phyloP scores from a whole-genome alignment of 2,329 filamentous ascomycete species.

The Scedosporium boydii region DNA sequence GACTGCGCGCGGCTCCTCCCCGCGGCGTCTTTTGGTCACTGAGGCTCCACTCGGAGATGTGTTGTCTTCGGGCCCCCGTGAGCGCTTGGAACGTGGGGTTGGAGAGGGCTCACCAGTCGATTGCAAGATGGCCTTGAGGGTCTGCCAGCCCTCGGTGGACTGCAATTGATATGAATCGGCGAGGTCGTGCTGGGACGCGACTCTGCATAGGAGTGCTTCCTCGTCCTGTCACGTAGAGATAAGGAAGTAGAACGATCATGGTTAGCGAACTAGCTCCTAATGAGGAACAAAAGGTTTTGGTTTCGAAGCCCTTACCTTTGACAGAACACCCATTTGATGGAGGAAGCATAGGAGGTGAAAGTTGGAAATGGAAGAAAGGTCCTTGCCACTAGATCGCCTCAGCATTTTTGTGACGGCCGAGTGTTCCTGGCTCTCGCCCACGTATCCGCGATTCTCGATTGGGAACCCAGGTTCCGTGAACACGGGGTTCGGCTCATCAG shows the following conservation, averaged over 20 bases:
- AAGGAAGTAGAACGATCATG: slow-evolving; percentile 3
- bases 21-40: slow-evolving; percentile 4
- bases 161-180: slow-evolving; percentile 75
- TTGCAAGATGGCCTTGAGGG: slow-evolving; percentile 83
- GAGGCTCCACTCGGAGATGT: slow-evolving; percentile 1
- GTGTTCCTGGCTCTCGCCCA: slow-evolving; percentile 79
- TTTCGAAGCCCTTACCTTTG: slow-evolving; percentile 51
- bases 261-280: slow-evolving; percentile 7
- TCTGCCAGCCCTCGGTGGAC: slow-evolving; percentile 87
- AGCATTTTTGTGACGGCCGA: slow-evolving; percentile 59
- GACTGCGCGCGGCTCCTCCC: not conserved
- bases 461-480: slow-evolving; percentile 72
- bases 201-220: slow-evolving; percentile 73
- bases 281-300: not conserved
- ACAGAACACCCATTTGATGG: slow-evolving; percentile 68
- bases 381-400: slow-evolving; percentile 50
- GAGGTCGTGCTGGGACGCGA: slow-evolving; percentile 72
- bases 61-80: slow-evolving; percentile 24
- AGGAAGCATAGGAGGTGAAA: slow-evolving; percentile 92
- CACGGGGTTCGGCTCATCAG: slow-evolving; percentile 64
- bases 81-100: slow-evolving; percentile 58
- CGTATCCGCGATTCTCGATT: slow-evolving; percentile 80
- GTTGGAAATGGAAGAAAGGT: slow-evolving; percentile 68
- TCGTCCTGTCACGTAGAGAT: slow-evolving; percentile 59
- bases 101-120: slow-evolving; percentile 81